Evolutionary conservation across 1,284 basidiomycete species (phyloP).

Genomic region (Clitocybe nebularis): DNA sequence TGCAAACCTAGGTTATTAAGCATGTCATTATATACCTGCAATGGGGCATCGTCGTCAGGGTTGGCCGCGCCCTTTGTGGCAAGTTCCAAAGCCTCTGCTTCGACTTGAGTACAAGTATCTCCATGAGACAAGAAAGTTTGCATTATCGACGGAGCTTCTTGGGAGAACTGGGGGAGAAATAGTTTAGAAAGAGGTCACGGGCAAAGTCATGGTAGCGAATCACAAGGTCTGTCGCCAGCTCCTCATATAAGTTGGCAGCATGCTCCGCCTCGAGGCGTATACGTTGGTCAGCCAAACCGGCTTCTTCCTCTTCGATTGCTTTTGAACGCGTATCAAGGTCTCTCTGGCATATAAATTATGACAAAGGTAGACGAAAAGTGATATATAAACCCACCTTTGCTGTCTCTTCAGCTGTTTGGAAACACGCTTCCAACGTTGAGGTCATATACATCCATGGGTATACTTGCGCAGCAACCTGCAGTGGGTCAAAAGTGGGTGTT

Average conservation of each 20-base stretch:
- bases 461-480: slow-evolving; percentile 40
- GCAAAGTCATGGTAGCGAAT: slow-evolving; percentile 4
- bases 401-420: slow-evolving; percentile 32
- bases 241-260: slow-evolving; percentile 35
- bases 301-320: slow-evolving; percentile 29
- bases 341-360: slow-evolving; percentile 22
- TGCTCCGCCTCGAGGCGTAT: slow-evolving; percentile 34
- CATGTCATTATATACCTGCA: slow-evolving; percentile 35
- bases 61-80: slow-evolving; percentile 24
- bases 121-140: slow-evolving; percentile 41
- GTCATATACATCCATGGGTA: slow-evolving; percentile 51
- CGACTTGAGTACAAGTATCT: slow-evolving; percentile 33
- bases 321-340: slow-evolving; percentile 28
- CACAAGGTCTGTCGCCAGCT: slow-evolving; percentile 32
- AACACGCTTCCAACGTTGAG: slow-evolving; percentile 43
- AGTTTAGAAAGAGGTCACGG: not conserved
- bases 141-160: slow-evolving; percentile 40
- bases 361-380: not conserved
- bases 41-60: slow-evolving; percentile 30
- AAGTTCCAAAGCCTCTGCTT: slow-evolving; percentile 37
- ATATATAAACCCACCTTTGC: slow-evolving; percentile 25
- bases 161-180: slow-evolving; percentile 28
- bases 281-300: slow-evolving; percentile 32
- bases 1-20: slow-evolving; percentile 36
- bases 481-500: slow-evolving; percentile 27